Evolutionary conservation across 495 filamentous ascomycete genomes (phyloP), one percentile per base, ranked within the genome.

Genomic region (Chaetomium cochliodes): DNA sequence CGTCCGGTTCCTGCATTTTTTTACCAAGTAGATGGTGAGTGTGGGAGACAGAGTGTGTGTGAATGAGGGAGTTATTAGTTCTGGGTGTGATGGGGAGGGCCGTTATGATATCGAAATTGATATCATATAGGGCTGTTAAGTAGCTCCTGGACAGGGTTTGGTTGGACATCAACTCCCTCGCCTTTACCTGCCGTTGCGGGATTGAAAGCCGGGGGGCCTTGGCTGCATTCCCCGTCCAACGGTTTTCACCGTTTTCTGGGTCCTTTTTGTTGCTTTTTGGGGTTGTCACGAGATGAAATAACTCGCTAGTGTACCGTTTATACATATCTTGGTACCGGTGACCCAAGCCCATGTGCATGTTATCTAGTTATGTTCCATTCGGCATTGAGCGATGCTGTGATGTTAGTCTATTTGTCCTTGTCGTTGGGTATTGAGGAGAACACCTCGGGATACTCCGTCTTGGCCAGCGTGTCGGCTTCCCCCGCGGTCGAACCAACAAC

Each of bases 381-480:
- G 41, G 41, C 41, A 44, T 18, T 18, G 41, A 44, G 41, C 9
- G 41, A 44, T 2, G 16, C 11, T 16, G 13, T 44, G 15, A 44
- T 44, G 41, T 18, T 44, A 18, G 6, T 3, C 6, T 6, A 30
- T 30, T 30, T 6, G 28, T 30, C 15, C 16, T 5, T 47, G 44
- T 20, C n/a, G 44, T 18, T n/a, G 6, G 37, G 6, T 16, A 25
- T 2, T 3, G 44, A 8, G 6, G 13, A 18, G 9, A 16, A 23
- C 15, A 47, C n/a, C 9, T 39, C 59, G 60, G 60, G n/a, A 60
- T 49, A 28, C 47, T 60, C 58, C 46, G 58, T n/a, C 58, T 60
- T 60, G 58, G 58, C 58, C 33, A 9, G 33, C 33, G 33, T 37
- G 33, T 8, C 33, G 18, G 30, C 9, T 18, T 18, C 50, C 5